Evolutionary conservation across 306 rosid genomes (phyloP).

Genomic region (Glycine latifolia): DNA sequence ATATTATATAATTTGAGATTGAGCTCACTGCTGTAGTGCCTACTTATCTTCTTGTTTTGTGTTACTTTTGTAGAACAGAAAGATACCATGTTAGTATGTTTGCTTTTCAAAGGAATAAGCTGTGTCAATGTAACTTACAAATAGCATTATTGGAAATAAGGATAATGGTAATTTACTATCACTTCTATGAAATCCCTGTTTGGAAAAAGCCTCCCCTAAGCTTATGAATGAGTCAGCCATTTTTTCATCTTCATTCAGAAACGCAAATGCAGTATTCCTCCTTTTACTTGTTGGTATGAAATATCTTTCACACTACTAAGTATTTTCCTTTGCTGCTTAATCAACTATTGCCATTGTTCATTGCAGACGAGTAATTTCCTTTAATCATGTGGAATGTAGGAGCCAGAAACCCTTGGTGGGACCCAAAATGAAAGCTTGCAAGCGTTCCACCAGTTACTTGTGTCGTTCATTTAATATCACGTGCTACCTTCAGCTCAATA

Average conservation of each 20-base stretch:
- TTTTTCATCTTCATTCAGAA: too few relatives aligned
- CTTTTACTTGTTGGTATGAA: neutral
- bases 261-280: neutral
- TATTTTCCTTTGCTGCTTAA: slow-evolving; percentile 29
- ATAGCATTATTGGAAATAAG: slow-evolving; percentile 16
- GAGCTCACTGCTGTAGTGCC: neutral
- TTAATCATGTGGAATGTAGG: slow-evolving; percentile 36
- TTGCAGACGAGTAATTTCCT: slow-evolving; percentile 51
- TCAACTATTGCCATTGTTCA: slow-evolving; percentile 28
- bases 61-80: neutral
- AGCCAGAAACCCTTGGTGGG: slow-evolving; percentile 38
- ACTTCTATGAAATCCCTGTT: neutral
- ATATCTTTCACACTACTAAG: neutral
- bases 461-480: slow-evolving; percentile 35
- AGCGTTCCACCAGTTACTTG: slow-evolving; percentile 37
- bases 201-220: neutral
- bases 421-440: slow-evolving; percentile 34
- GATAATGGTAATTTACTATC: slow-evolving; percentile 2
- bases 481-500: slow-evolving; percentile 42
- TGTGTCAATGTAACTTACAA: slow-evolving; percentile 8
- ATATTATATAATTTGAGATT: neutral
- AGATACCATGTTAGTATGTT: neutral
- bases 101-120: slow-evolving; percentile 18
- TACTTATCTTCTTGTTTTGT: slow-evolving; percentile 33
- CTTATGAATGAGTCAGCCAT: too few relatives aligned